phyloP scores from a whole-genome alignment of 352 stramenopile species.

The Thraustochytrium striatum region DNA sequence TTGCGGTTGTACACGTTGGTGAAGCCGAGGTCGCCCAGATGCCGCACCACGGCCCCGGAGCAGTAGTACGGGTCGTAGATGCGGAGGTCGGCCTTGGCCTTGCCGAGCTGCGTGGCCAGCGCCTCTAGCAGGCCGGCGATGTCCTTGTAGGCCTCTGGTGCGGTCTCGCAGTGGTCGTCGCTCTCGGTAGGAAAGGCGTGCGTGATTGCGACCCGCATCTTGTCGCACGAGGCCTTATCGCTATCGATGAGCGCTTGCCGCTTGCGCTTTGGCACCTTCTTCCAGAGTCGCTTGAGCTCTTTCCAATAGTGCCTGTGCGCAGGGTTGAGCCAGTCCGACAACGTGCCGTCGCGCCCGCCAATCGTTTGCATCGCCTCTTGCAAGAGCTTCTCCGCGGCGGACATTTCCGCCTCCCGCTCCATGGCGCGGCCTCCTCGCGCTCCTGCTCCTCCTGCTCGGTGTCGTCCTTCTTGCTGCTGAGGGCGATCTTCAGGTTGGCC shows the following conservation, averaged over 20 bases:
- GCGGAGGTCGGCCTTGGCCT: neutral
- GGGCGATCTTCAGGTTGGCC: neutral
- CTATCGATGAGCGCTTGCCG: neutral
- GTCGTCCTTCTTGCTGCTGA: neutral
- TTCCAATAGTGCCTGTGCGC: neutral
- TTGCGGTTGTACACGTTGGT: conserved; percentile 35
- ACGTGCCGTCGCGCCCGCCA: conserved; percentile 14
- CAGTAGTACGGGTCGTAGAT: conserved; percentile 51
- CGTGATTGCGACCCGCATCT: neutral
- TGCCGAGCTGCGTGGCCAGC: conserved; percentile 20
- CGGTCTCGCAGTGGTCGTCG: conserved; percentile 62
- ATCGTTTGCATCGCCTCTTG: neutral
- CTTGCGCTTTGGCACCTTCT: neutral
- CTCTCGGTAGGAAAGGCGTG: conserved; percentile 57
- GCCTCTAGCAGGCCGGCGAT: conserved; percentile 5
- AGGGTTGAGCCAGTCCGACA: conserved; percentile 49
- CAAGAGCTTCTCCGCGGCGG: neutral
- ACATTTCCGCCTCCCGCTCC: neutral
- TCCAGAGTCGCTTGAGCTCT: conserved; percentile 13
- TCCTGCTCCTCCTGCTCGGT: neutral
- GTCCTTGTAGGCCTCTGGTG: conserved; percentile 41
- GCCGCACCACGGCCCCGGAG: conserved; percentile 23
- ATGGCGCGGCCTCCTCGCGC: neutral
- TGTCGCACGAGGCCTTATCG: neutral
- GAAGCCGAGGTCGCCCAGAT: conserved; percentile 34